phyloP scores from a whole-genome alignment of 306 rosid genomes.

The Quercus rubra region DNA sequence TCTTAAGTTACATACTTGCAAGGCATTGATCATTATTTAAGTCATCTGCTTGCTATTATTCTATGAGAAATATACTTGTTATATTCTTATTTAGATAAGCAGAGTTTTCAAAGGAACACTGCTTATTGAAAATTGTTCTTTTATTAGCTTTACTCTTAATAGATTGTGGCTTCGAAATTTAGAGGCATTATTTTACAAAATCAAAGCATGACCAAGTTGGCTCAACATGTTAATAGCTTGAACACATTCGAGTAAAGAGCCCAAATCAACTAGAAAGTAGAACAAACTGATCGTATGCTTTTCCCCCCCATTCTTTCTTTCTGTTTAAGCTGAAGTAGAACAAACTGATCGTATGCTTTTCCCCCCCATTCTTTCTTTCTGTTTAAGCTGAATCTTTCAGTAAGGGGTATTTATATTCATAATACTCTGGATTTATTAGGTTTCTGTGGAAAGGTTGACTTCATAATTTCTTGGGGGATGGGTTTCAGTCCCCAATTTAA shows the following conservation, averaged over 20 bases:
- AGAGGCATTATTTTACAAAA: background rate
- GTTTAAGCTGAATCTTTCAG: background rate
- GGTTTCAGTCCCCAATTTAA: background rate
- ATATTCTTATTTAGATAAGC: conserved; percentile 71
- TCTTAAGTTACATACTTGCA: background rate
- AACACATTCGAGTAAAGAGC: background rate
- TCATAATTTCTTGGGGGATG: background rate
- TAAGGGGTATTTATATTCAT: background rate
- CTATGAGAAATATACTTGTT: background rate
- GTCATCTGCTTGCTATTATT: background rate
- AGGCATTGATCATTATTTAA: background rate
- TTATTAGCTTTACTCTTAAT: background rate
- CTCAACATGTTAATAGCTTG: background rate
- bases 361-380: too few species aligned
- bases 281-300: background rate
- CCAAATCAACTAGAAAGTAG: background rate
- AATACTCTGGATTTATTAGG: background rate
- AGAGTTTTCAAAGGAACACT: conserved; percentile 75
- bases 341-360: background rate
- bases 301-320: background rate
- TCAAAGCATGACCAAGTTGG: conserved; percentile 4
- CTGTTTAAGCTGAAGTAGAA: background rate
- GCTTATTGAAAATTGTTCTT: background rate
- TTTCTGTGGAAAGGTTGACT: background rate
- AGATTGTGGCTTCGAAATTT: conserved; percentile 5